Evolutionary conservation across 805 yeast species (phyloP).

Genomic region (Hermanozyma aechmeae): DNA sequence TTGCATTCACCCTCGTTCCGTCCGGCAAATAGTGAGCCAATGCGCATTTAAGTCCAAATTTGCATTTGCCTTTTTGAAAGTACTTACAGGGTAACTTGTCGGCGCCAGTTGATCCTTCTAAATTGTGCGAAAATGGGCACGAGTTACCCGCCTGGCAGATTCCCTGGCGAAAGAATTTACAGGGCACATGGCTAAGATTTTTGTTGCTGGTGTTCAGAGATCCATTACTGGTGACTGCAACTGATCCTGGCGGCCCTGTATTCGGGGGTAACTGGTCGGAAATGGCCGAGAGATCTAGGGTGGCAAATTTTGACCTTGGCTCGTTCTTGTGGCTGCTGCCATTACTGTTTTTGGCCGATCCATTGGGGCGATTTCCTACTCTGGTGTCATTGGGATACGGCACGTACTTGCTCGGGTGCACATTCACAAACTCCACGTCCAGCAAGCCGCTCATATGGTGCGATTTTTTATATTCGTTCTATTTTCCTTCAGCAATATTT

Average conservation of each 20-base stretch:
- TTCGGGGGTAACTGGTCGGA: conserved; percentile 22
- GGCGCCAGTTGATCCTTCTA: conserved; percentile 43
- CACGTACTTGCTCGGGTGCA: too few relatives aligned
- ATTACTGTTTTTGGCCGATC: too few relatives aligned
- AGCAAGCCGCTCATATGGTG: too few relatives aligned
- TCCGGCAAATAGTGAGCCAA: conserved; percentile 86
- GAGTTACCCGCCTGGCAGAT: conserved; percentile 89
- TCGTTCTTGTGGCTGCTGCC: too few relatives aligned
- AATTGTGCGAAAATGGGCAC: conserved; percentile 84
- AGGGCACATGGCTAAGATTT: conserved; percentile 89
- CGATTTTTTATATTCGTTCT: too few relatives aligned
- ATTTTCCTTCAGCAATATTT: too few relatives aligned
- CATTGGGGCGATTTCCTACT: too few relatives aligned
- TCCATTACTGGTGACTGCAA: conserved; percentile 8
- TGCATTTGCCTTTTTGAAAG: conserved; percentile 93
- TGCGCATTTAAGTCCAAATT: conserved; percentile 91
- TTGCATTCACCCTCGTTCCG: conserved; percentile 68
- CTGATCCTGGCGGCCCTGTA: conserved; percentile 27
- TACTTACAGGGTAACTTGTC: conserved; percentile 75
- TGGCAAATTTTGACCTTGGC: too few relatives aligned
- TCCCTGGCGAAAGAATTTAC: conserved; percentile 88
- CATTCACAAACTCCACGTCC: too few relatives aligned
- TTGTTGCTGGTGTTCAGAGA: conserved; percentile 8
- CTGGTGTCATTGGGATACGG: too few relatives aligned
- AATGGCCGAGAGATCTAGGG: conserved; percentile 8